phyloP scores from a whole-genome alignment of 345 rosid species.

The Laguncularia racemosa region DNA sequence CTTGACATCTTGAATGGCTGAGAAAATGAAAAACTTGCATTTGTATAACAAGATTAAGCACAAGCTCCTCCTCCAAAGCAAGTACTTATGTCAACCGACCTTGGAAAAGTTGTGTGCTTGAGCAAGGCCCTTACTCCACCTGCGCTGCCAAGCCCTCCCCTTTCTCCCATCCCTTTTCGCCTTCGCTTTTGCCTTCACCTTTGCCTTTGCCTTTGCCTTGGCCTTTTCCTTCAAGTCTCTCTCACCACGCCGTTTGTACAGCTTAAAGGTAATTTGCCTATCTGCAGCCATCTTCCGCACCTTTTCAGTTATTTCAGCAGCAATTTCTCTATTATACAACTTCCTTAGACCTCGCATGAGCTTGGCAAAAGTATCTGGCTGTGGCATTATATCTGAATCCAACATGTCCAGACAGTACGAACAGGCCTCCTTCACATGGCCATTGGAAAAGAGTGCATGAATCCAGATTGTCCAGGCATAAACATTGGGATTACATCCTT shows the following conservation, averaged over 20 bases:
- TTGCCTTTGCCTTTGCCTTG: constrained; percentile 47
- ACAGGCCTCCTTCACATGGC: constrained; percentile 86
- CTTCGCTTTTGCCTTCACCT: constrained; percentile 59
- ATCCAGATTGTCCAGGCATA: constrained; percentile 91
- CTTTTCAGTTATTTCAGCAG: constrained; percentile 84
- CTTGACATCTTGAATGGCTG: no score
- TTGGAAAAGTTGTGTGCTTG: constrained; percentile 6
- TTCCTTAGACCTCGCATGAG: constrained; percentile 77
- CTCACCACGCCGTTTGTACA: constrained; percentile 90
- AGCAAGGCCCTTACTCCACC: constrained; percentile 15
- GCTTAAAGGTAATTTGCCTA: constrained; percentile 69
- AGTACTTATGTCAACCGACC: not conserved
- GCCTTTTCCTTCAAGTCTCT: constrained; percentile 61
- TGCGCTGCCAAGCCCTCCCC: constrained; percentile 36
- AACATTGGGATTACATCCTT: constrained; percentile 69
- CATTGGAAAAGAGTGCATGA: constrained; percentile 73
- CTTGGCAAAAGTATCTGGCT: constrained; percentile 80
- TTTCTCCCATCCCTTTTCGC: constrained; percentile 43
- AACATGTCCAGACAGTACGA: constrained; percentile 84
- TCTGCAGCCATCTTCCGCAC: constrained; percentile 89
- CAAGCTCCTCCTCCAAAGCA: no score
- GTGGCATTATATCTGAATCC: constrained; percentile 79
- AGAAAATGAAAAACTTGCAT: no score
- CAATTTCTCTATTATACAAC: constrained; percentile 64
- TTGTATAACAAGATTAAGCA: no score